Evolutionary conservation across 306 rosid species (phyloP).

Genomic region (Acacia crassicarpa): DNA sequence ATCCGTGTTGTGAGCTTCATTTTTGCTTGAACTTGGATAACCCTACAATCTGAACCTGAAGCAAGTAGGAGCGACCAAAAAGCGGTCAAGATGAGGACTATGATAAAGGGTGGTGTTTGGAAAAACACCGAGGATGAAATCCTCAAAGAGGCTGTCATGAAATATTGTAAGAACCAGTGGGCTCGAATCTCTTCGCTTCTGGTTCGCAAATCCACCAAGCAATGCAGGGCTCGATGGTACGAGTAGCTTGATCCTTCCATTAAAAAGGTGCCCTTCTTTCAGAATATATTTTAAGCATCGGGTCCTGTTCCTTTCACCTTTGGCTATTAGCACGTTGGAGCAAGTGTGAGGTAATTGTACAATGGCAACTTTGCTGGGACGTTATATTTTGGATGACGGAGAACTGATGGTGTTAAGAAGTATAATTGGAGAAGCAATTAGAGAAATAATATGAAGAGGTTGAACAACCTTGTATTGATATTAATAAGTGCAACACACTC

Average conservation of each 20-base stretch:
- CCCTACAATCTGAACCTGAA: constrained; percentile 7
- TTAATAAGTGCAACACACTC: no score
- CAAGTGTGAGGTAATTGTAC: constrained; percentile 31
- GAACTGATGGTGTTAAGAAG: no score
- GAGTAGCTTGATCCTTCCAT: constrained; percentile 98
- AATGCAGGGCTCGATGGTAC: constrained; percentile 97
- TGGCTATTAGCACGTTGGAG: constrained; percentile 13
- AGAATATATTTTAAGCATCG: background rate
- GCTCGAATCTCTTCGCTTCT: constrained; percentile 94
- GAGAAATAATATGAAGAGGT: no score
- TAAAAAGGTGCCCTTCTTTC: constrained; percentile 57
- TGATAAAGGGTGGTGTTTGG: constrained; percentile 98
- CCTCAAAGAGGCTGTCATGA: constrained; percentile 96
- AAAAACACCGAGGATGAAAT: constrained; percentile 98
- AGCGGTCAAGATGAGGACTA: constrained; percentile 82
- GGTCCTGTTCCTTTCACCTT: background rate
- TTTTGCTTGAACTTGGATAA: constrained; percentile 7
- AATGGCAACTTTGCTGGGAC: background rate
- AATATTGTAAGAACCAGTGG: constrained; percentile 94
- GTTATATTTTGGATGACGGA: background rate
- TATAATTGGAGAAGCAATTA: no score
- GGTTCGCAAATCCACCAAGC: constrained; percentile 96
- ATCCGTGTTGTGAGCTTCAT: background rate
- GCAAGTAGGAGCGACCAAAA: background rate
- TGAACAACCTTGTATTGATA: no score